Base-by-base conservation (phyloP, 768 basidiomycete species). In the Filobasidium floriforme region DNA sequence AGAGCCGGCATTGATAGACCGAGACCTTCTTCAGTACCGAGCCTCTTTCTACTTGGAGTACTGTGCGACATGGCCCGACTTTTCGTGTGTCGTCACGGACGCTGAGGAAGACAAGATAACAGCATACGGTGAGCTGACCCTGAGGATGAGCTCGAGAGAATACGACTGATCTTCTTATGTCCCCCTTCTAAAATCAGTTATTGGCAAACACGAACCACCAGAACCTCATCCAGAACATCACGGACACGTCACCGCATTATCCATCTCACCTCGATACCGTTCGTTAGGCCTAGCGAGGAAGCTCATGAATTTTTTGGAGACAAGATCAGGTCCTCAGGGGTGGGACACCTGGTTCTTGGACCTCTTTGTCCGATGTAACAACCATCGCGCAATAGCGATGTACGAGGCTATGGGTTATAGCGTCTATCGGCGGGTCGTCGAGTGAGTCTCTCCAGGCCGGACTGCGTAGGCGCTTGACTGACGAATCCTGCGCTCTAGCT, bases 331-430 rank as follows among this genome's bases (percentile, higher is more conserved):
- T 43, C 63, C 73, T 24, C 74, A 75, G 41, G 69, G 66, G 7
- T 71, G 73, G 6, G 69, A 75, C 65, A 89, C 87, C 2, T 89
- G 85, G 83, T 97, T 94, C 73, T 92, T 98, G 59, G 96, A 98
- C 79, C 84, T 99, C 24, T 98, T 92, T 76, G 94, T 98, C 65
- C 86, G 96, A 61, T 92, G 89, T 73, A 87, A 87, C 66, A 96
- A 94, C 71, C 72, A 79, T 1, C 82, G 91, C 24, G 96, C 94
- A 22, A 89, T 94, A 66, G 82, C 81, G 22, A 88, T 99, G 88
- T 97, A 98, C 74, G 91, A 98, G 76, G 83, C 86, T 46, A 81
- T 97, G 75, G 93, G 90, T 12, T 99, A 99, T 73, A 90, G 88
- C 73, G 91, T 98, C 14, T 98, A 88, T 79, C 82, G 92, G 29